phyloP scores from a whole-genome alignment of 2,329 filamentous ascomycete genomes.

The Trichoderma aggressivum region DNA sequence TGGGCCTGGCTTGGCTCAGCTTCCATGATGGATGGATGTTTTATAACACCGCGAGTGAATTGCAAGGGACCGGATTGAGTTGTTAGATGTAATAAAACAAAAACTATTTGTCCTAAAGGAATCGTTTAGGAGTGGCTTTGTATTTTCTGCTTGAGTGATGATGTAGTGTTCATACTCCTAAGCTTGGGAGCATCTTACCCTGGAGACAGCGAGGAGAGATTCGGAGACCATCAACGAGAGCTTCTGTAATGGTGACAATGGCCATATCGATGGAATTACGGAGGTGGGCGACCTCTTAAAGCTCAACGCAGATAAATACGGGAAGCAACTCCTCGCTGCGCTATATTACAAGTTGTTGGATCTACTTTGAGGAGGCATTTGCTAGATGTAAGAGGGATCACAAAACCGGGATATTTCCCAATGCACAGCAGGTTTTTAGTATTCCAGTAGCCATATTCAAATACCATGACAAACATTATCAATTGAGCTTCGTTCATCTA shows the following conservation, averaged over 20 bases:
- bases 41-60: not conserved
- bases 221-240: not conserved
- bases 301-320: not conserved
- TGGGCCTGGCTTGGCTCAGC: not conserved
- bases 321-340: not conserved
- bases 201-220: not conserved
- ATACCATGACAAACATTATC: not conserved
- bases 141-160: not conserved
- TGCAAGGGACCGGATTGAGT: not conserved
- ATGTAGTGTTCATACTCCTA: too few relatives aligned
- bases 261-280: not conserved
- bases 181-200: not conserved
- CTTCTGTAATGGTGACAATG: not conserved
- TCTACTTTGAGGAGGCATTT: not conserved
- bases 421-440: not conserved
- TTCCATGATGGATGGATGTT: conserved; percentile 2
- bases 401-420: not conserved
- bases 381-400: not conserved
- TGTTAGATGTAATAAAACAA: conserved; percentile 6
- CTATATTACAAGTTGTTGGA: not conserved
- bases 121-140: not conserved
- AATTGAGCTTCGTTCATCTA: not conserved
- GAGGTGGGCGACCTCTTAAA: not conserved
- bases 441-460: not conserved
- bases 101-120: not conserved